Conservation (phyloP, 805 yeast genomes). For the Wickerhamiella nectarea region DNA sequence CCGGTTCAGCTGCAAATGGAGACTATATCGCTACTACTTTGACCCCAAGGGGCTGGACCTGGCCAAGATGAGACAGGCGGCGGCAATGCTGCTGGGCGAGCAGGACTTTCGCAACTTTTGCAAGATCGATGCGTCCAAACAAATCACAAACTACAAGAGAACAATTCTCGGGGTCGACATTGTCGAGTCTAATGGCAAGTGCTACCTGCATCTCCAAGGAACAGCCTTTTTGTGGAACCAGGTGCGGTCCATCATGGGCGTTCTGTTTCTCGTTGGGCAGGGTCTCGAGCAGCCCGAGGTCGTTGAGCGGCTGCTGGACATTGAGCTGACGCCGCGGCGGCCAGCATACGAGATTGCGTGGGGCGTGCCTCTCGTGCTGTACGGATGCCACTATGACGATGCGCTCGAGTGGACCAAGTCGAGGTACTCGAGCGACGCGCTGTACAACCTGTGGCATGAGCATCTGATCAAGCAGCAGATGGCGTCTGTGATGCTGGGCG, state of each 20-base stretch:
- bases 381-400: constrained; percentile 62
- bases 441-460: constrained; percentile 39
- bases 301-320: constrained; percentile 45
- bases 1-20: constrained; percentile 70
- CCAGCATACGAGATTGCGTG: constrained; percentile 84
- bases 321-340: constrained; percentile 41
- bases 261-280: constrained; percentile 70
- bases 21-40: constrained; percentile 82
- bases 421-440: constrained; percentile 16
- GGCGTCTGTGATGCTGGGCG: constrained; percentile 35
- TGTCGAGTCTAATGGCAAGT: constrained; percentile 27
- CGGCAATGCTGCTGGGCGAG: constrained; percentile 46
- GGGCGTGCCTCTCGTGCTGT: constrained; percentile 74
- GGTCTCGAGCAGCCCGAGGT: constrained; percentile 47
- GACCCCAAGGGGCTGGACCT: constrained; percentile 37
- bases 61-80: constrained; percentile 56
- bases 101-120: constrained; percentile 93
- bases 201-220: constrained; percentile 66
- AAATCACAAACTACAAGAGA: constrained; percentile 66
- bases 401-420: constrained; percentile 48
- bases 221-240: constrained; percentile 96
- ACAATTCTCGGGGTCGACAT: constrained; percentile 43
- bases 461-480: constrained; percentile 44
- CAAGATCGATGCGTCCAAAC: constrained; percentile 87
- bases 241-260: constrained; percentile 88